phyloP scores from a whole-genome alignment of 495 filamentous ascomycete genomes.

The Pyrenula aspistea region DNA sequence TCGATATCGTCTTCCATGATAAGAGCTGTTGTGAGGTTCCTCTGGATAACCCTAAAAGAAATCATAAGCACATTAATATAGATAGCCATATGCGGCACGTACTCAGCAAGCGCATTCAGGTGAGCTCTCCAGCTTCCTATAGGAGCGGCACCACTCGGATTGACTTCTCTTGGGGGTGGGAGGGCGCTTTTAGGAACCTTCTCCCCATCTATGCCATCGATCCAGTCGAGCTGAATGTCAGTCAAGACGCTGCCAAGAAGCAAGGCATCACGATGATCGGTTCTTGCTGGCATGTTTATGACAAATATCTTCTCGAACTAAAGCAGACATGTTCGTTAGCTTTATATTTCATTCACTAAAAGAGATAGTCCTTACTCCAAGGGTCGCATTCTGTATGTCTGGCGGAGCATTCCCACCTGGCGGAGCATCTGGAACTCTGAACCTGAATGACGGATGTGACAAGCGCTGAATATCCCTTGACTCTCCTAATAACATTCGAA shows the following conservation, averaged over 20 bases:
- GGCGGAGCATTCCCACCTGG: too few relatives aligned
- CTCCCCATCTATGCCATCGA: slow-evolving; percentile 36
- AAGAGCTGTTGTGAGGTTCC: slow-evolving; percentile 32
- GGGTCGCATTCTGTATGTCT: too few relatives aligned
- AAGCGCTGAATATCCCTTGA: too few relatives aligned
- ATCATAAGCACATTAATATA: background rate
- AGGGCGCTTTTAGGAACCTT: slow-evolving; percentile 25
- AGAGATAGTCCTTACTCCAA: too few relatives aligned
- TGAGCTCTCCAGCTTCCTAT: slow-evolving; percentile 26
- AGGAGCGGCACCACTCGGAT: slow-evolving; percentile 5
- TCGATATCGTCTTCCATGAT: slow-evolving; percentile 49
- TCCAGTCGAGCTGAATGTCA: slow-evolving; percentile 39
- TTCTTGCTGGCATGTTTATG: slow-evolving; percentile 45
- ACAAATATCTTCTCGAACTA: slow-evolving; percentile 51
- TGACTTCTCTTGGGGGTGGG: slow-evolving; percentile 8
- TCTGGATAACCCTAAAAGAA: slow-evolving; percentile 23
- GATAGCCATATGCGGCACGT: background rate
- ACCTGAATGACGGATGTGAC: too few relatives aligned
- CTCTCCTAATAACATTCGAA: too few relatives aligned
- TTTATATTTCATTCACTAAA: too few relatives aligned
- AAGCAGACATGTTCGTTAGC: background rate
- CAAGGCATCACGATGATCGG: slow-evolving; percentile 52
- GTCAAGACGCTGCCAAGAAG: slow-evolving; percentile 37
- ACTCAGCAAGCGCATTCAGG: slow-evolving; percentile 23
- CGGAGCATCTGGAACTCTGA: too few relatives aligned